These are phyloP conservation scores for Phalaenopsis hybrid DNA, from an alignment of 116 monocot genomes.

Conservation along the genomic window DNA sequence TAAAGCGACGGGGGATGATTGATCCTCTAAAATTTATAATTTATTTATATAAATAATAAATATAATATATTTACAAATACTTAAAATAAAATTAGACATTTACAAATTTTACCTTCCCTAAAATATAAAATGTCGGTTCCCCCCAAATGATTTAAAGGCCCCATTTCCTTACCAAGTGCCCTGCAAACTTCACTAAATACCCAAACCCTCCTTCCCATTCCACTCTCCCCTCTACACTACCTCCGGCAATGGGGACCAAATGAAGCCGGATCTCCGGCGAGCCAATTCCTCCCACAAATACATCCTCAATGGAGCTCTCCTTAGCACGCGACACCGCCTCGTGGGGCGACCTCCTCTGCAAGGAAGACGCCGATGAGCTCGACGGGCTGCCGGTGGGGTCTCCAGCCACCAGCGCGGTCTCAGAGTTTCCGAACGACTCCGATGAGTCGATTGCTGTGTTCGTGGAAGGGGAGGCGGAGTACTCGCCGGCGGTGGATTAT, in stretches of 20 bases:
- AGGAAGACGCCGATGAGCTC: conserved; percentile 62
- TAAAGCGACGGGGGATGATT: no score
- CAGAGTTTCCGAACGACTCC: conserved; percentile 26
- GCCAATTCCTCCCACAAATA: background rate
- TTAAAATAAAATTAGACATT: no score
- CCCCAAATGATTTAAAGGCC: no score
- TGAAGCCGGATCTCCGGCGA: background rate
- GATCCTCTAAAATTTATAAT: no score
- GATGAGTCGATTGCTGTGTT: conserved; percentile 43
- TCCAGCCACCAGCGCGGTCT: conserved; percentile 19
- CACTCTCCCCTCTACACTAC: background rate
- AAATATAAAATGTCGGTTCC: no score
- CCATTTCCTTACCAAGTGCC: no score
- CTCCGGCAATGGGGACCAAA: background rate
- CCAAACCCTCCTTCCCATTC: no score
- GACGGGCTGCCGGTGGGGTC: background rate
- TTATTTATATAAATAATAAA: no score
- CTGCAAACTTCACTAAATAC: no score
- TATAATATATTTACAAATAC: no score
- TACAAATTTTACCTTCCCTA: no score
- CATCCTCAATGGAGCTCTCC: background rate
- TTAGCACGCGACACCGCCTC: background rate
- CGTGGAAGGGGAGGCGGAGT: conserved; percentile 36
- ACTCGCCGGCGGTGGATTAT: conserved; percentile 39
- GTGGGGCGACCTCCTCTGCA: conserved; percentile 3